Evolutionary conservation across 1,284 basidiomycete species (phyloP).

Genomic region (Tylopilus orsonianus): DNA sequence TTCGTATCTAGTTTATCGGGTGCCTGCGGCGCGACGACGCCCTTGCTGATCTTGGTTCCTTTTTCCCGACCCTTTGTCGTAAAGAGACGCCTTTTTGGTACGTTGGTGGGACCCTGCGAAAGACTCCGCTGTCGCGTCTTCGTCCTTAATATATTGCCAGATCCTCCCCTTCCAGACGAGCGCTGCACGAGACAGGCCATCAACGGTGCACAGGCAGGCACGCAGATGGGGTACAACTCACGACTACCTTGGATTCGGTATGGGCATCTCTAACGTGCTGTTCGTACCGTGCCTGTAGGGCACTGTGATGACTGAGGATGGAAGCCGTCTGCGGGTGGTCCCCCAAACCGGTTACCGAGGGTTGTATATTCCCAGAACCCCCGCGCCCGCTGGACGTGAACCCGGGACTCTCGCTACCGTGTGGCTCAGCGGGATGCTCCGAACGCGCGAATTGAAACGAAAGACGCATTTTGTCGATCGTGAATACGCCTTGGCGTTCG

Average conservation of each 20-base stretch:
- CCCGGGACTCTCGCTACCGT: conserved; percentile 24
- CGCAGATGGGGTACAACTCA: conserved; percentile 28
- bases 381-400: conserved; percentile 69
- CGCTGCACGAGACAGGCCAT: conserved; percentile 35
- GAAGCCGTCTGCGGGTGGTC: conserved; percentile 35
- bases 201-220: background rate
- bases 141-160: conserved; percentile 30
- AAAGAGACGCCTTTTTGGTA: conserved; percentile 41
- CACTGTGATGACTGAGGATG: conserved; percentile 29
- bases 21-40: conserved; percentile 32
- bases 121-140: conserved; percentile 23
- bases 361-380: conserved; percentile 76
- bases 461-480: conserved; percentile 31
- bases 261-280: conserved; percentile 44
- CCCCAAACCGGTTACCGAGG: conserved; percentile 55
- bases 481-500: conserved; percentile 47
- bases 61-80: conserved; percentile 62
- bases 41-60: conserved; percentile 42
- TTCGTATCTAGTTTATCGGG: conserved; percentile 37
- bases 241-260: conserved; percentile 38
- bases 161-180: conserved; percentile 43
- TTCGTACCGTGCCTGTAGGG: conserved; percentile 37
- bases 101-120: conserved; percentile 27
- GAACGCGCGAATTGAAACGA: background rate
- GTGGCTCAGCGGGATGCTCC: background rate